These are phyloP conservation scores for Eucalyptus microcorys DNA, from an alignment of 345 rosid species.

Conservation along the genomic window DNA sequence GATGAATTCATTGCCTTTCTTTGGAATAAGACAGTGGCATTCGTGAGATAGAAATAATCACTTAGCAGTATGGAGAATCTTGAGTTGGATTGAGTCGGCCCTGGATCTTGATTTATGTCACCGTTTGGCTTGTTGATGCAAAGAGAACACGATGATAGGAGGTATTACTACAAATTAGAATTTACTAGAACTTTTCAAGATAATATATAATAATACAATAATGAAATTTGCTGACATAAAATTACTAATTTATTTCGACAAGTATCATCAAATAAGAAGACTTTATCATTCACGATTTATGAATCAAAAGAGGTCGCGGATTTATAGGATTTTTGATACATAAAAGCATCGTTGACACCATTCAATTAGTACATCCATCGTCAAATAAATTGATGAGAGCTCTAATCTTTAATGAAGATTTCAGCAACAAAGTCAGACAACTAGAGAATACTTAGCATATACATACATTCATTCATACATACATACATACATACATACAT, in stretches of 20 bases:
- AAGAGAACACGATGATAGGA: no score
- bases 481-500: no score
- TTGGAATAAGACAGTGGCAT: neutral
- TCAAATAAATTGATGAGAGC: neutral
- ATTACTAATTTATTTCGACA: no score
- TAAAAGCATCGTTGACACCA: neutral
- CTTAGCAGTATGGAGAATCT: neutral
- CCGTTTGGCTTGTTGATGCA: neutral
- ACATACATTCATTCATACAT: rapidly evolving
- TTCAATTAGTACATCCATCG: neutral
- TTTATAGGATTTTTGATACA: no score
- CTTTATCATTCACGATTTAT: no score
- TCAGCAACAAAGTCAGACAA: no score
- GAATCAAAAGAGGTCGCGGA: rapidly evolving
- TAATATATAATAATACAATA: no score
- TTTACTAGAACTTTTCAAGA: no score
- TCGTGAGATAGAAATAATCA: neutral
- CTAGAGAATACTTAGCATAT: neutral
- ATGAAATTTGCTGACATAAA: no score
- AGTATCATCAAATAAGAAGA: no score
- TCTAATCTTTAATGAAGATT: no score
- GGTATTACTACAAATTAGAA: no score
- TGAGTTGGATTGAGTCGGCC: neutral
- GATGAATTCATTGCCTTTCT: neutral
- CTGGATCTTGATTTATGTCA: neutral